phyloP scores from a whole-genome alignment of 345 rosid species.

The Pugionium cornutum region DNA sequence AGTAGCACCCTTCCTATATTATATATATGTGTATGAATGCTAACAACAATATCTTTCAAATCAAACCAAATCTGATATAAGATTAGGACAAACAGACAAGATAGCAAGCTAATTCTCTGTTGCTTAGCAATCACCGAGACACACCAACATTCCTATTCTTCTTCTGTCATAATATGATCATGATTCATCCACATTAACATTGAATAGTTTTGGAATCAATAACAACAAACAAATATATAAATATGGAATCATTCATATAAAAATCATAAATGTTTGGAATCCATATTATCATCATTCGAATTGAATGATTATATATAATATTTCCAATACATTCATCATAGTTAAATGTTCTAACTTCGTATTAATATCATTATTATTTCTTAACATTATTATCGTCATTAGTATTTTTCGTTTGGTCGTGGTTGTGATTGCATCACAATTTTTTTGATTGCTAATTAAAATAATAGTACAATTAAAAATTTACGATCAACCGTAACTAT shows the following conservation, averaged over 20 bases:
- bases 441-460: too few relatives aligned
- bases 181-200: neutral
- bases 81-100: conserved; percentile 1
- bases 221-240: neutral
- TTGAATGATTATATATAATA: too few relatives aligned
- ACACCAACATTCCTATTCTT: conserved; percentile 4
- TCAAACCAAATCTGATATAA: conserved; percentile 18
- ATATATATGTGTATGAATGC: neutral
- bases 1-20: conserved; percentile 7
- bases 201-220: neutral
- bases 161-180: neutral
- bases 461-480: too few relatives aligned
- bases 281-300: too few relatives aligned
- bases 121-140: neutral
- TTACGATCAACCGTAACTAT: too few relatives aligned
- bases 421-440: too few relatives aligned
- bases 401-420: too few relatives aligned
- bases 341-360: too few relatives aligned
- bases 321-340: too few relatives aligned
- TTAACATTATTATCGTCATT: too few relatives aligned
- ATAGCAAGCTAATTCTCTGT: conserved; percentile 1
- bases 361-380: too few relatives aligned
- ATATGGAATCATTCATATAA: neutral
- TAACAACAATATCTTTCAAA: conserved; percentile 15
- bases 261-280: too few relatives aligned